Evolutionary conservation across 805 yeast species (phyloP).

Genomic region (Cyberlindnera xishuangbannaensis): DNA sequence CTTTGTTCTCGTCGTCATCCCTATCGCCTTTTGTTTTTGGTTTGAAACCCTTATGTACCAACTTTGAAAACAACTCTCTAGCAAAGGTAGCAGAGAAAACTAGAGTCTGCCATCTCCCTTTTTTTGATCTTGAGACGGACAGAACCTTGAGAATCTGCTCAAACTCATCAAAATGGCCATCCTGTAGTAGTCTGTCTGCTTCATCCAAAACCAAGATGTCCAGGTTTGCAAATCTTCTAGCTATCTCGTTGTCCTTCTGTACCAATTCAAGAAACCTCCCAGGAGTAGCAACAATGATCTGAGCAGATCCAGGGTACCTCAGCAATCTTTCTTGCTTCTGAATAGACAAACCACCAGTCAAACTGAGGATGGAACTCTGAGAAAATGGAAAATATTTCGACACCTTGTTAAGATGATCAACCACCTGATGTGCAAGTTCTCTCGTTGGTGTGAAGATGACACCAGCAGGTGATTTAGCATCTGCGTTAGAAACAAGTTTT

Average conservation of each 20-base stretch:
- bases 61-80: slow-evolving; percentile 70
- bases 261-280: slow-evolving; percentile 85
- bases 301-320: slow-evolving; percentile 58
- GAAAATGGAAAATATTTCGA: slow-evolving; percentile 47
- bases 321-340: slow-evolving; percentile 87
- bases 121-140: slow-evolving; percentile 42
- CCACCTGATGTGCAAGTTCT: slow-evolving; percentile 93
- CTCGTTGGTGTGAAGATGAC: slow-evolving; percentile 91
- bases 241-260: slow-evolving; percentile 47
- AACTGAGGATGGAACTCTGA: slow-evolving; percentile 55
- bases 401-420: slow-evolving; percentile 61
- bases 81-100: slow-evolving; percentile 96
- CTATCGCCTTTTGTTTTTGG: slow-evolving; percentile 22
- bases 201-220: slow-evolving; percentile 76
- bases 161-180: slow-evolving; percentile 93
- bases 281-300: slow-evolving; percentile 86
- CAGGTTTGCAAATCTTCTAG: slow-evolving; percentile 36
- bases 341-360: slow-evolving; percentile 94
- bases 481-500: slow-evolving; percentile 34
- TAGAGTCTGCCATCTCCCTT: slow-evolving; percentile 65
- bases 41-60: slow-evolving; percentile 37
- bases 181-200: slow-evolving; percentile 91
- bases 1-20: slow-evolving; percentile 38
- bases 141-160: slow-evolving; percentile 71
- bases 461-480: slow-evolving; percentile 52